phyloP scores from a whole-genome alignment of 164 flowering plant species.

The Sextonia rubra region DNA sequence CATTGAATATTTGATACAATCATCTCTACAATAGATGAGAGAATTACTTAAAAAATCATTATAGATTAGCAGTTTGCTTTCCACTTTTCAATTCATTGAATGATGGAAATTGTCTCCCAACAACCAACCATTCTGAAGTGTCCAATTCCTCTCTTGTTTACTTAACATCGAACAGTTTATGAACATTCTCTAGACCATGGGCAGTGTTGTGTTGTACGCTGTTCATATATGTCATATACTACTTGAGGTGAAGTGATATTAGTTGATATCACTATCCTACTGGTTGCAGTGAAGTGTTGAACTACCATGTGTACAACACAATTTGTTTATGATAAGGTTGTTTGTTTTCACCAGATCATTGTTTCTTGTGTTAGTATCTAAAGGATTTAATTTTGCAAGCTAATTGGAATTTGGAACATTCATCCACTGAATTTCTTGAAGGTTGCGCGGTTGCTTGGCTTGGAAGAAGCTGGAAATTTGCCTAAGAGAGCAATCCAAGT shows the following conservation, averaged over 20 bases:
- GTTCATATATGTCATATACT: too few relatives aligned
- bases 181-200: neutral
- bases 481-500: conserved; percentile 99
- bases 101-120: too few relatives aligned
- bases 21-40: too few relatives aligned
- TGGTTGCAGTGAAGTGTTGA: neutral
- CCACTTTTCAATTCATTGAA: too few relatives aligned
- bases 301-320: too few relatives aligned
- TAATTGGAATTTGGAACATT: conserved; percentile 4
- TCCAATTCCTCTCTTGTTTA: neutral
- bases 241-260: neutral
- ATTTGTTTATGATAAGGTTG: neutral
- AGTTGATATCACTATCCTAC: neutral
- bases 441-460: conserved; percentile 76
- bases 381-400: too few relatives aligned
- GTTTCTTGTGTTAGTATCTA: too few relatives aligned
- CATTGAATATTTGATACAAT: too few relatives aligned
- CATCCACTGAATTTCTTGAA: conserved; percentile 22
- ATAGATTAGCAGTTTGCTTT: too few relatives aligned
- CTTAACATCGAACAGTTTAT: neutral
- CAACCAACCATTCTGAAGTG: neutral
- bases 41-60: too few relatives aligned
- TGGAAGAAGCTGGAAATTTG: conserved; percentile 56
- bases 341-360: too few relatives aligned
- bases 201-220: too few relatives aligned